Evolutionary conservation across 1,139 yeast species (phyloP).

Genomic region (Blastobotrys persicus): DNA sequence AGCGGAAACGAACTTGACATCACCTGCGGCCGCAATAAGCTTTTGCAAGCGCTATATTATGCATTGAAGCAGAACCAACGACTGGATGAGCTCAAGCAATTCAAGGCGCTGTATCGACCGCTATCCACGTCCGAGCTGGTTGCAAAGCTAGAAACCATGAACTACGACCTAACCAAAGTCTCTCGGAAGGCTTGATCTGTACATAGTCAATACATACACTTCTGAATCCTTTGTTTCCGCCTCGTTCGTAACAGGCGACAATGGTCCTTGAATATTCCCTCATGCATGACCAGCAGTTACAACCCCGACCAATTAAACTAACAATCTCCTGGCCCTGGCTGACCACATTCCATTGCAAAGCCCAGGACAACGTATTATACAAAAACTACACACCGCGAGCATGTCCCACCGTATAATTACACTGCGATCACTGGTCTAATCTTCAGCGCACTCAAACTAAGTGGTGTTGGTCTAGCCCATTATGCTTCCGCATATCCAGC

Average conservation of each 20-base stretch:
- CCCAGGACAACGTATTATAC: too few relatives aligned
- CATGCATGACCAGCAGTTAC: too few relatives aligned
- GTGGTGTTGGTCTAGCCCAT: conserved; percentile 22
- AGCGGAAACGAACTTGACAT: conserved; percentile 48
- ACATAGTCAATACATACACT: background rate
- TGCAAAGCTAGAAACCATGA: conserved; percentile 35
- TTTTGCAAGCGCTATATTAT: conserved; percentile 55
- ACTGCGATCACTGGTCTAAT: conserved; percentile 20
- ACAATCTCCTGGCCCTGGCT: too few relatives aligned
- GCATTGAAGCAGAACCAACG: conserved; percentile 46
- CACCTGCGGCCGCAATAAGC: conserved; percentile 60
- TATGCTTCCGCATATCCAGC: conserved; percentile 25
- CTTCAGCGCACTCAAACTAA: conserved; percentile 28
- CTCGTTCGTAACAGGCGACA: too few relatives aligned
- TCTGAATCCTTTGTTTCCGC: too few relatives aligned
- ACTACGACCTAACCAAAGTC: conserved; percentile 39
- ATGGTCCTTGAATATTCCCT: too few relatives aligned
- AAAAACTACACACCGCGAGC: too few relatives aligned
- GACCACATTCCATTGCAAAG: too few relatives aligned
- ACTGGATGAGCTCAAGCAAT: conserved; percentile 48
- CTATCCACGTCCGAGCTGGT: conserved; percentile 38
- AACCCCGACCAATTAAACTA: too few relatives aligned
- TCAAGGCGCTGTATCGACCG: conserved; percentile 33
- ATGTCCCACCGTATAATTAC: conserved; percentile 25
- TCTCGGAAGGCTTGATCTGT: conserved; percentile 9